Evolutionary conservation across 345 rosid genomes (phyloP).

Genomic region (Melastoma malabathricum): DNA sequence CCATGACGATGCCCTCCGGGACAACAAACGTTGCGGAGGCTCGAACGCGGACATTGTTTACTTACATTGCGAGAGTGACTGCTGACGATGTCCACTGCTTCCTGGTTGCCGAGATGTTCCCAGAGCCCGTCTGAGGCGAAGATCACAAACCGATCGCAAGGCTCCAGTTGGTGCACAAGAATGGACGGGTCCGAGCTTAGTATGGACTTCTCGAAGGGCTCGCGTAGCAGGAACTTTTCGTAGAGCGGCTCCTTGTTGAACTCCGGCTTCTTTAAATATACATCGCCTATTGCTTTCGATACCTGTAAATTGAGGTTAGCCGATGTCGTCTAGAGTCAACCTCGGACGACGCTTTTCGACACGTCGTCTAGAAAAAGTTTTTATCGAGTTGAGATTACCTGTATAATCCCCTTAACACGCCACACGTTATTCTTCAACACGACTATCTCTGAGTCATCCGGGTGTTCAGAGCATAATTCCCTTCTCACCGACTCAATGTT

Average conservation of each 20-base stretch:
- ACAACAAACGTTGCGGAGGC: neutral
- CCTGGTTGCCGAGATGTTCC: conserved; percentile 45
- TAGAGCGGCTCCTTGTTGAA: conserved; percentile 34
- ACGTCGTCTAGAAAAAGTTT: too few relatives aligned
- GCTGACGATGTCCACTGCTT: conserved; percentile 36
- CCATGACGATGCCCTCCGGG: too few relatives aligned
- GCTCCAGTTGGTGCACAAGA: conserved; percentile 20
- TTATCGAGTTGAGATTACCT: conserved; percentile 13
- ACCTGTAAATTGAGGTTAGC: conserved; percentile 11
- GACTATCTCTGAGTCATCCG: conserved; percentile 35
- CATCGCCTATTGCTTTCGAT: conserved; percentile 38
- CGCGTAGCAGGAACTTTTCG: conserved; percentile 24
- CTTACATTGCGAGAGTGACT: conserved; percentile 25
- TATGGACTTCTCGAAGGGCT: conserved; percentile 29
- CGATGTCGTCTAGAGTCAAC: neutral
- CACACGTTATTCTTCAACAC: conserved; percentile 36
- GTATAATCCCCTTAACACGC: conserved; percentile 45
- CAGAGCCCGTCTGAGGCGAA: conserved; percentile 46
- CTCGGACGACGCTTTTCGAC: too few relatives aligned
- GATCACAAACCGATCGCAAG: conserved; percentile 31
- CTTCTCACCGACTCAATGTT: conserved; percentile 35
- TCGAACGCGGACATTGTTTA: neutral
- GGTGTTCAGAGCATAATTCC: conserved; percentile 28
- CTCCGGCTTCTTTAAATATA: conserved; percentile 34
- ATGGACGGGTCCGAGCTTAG: conserved; percentile 38